Evolutionary conservation across 2,329 filamentous ascomycete genomes (phyloP).

Genomic region (Aspergillus eucalypticola): DNA sequence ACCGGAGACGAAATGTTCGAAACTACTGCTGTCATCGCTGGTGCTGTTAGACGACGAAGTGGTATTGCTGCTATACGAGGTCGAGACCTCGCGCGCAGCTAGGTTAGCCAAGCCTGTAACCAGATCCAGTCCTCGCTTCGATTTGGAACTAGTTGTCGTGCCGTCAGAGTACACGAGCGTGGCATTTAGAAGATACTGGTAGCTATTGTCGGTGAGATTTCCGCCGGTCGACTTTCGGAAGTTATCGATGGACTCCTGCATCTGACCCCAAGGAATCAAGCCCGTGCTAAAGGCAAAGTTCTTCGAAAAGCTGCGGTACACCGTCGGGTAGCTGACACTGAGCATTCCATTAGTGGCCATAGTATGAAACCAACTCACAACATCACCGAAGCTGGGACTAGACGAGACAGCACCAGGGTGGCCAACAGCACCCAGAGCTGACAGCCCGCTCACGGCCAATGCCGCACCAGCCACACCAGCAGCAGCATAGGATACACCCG

Average conservation of each 20-base stretch:
- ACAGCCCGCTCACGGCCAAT: constrained; percentile 69
- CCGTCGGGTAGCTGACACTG: constrained; percentile 79
- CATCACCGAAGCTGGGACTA: constrained; percentile 82
- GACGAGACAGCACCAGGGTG: constrained; percentile 63
- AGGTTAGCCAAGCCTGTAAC: constrained; percentile 50
- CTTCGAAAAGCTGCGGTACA: constrained; percentile 86
- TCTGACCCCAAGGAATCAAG: constrained; percentile 74
- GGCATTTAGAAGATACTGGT: constrained; percentile 70
- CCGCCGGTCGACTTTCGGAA: constrained; percentile 82
- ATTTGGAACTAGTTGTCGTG: constrained; percentile 45
- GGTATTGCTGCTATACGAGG: constrained; percentile 46
- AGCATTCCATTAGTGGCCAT: constrained; percentile 97
- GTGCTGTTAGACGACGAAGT: constrained; percentile 27
- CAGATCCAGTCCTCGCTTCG: constrained; percentile 58
- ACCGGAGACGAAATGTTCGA: constrained; percentile 64
- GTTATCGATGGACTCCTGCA: constrained; percentile 80
- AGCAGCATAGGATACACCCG: constrained; percentile 79
- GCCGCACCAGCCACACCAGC: constrained; percentile 85
- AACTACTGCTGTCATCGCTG: constrained; percentile 37
- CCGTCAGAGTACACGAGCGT: constrained; percentile 71
- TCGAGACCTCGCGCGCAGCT: constrained; percentile 52
- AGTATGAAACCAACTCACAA: constrained; percentile 87
- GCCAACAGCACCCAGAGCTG: constrained; percentile 64
- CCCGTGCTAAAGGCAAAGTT: constrained; percentile 94
- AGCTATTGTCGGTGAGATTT: constrained; percentile 78